Evolutionary conservation across 768 basidiomycete species (phyloP).

Genomic region (Fomitopsis serialis): DNA sequence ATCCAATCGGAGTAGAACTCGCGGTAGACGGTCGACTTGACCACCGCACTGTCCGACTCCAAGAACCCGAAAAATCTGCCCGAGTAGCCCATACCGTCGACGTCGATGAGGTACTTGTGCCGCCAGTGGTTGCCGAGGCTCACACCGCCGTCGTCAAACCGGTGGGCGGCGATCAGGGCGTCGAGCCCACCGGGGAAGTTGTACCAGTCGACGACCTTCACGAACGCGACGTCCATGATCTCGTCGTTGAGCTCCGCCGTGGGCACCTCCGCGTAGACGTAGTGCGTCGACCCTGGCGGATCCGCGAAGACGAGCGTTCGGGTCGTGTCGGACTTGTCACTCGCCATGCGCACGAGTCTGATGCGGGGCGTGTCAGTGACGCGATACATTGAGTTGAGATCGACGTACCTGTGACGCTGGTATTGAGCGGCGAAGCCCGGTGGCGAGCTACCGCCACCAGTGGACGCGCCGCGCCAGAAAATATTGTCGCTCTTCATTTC

Average conservation of each 20-base stretch:
- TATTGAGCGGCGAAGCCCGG: constrained; percentile 78
- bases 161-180: constrained; percentile 56
- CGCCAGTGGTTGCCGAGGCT: constrained; percentile 86
- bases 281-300: constrained; percentile 51
- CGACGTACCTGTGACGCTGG: constrained; percentile 73
- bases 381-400: not conserved
- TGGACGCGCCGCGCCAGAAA: constrained; percentile 95
- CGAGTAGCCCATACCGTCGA: constrained; percentile 95
- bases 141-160: constrained; percentile 69
- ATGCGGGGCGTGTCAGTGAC: not conserved
- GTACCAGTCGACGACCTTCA: constrained; percentile 62
- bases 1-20: constrained; percentile 93
- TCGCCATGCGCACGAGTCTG: constrained; percentile 77
- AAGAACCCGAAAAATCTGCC: constrained; percentile 83
- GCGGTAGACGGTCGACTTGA: constrained; percentile 88
- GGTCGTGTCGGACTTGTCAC: constrained; percentile 44
- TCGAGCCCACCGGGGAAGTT: constrained; percentile 73
- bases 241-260: constrained; percentile 61
- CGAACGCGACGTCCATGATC: constrained; percentile 86
- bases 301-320: constrained; percentile 67
- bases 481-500: constrained; percentile 80
- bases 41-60: constrained; percentile 81
- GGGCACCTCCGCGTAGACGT: constrained; percentile 57
- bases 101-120: constrained; percentile 85
- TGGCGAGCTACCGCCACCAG: constrained; percentile 88